A percentile compares a stretch with the other conserved stretches of the same genome.
phyloP scores from a whole-genome alignment of 306 rosid species.

The Vicia sativa region DNA sequence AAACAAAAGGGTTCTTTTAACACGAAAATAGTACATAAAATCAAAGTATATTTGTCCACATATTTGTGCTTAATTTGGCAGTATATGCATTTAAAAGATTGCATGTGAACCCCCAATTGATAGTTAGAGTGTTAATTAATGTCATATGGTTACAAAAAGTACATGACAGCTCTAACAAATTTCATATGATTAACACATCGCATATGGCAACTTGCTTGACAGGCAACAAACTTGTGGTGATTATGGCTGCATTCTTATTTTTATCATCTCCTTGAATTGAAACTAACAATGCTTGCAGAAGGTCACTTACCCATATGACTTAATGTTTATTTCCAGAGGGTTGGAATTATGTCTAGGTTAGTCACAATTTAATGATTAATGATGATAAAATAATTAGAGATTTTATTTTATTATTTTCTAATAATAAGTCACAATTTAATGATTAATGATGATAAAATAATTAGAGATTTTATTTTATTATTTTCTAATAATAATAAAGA shows the following conservation, averaged over 20 bases:
- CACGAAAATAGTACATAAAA: not conserved
- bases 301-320: not conserved
- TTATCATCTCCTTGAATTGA: not conserved
- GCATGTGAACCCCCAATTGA: conserved; percentile 43
- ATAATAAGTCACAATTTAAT: no score
- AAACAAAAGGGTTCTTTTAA: not conserved
- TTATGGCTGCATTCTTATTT: not conserved
- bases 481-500: no score
- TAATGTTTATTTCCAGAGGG: not conserved
- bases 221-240: conserved; percentile 30
- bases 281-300: not conserved
- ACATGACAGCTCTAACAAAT: conserved; percentile 49
- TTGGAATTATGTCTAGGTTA: no score
- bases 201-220: conserved; percentile 54
- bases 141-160: conserved; percentile 31
- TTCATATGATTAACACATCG: conserved; percentile 31
- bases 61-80: conserved; percentile 11
- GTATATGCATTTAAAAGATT: conserved; percentile 38
- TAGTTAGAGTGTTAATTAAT: conserved; percentile 33
- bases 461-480: no score
- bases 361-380: no score
- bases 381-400: no score
- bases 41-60: not conserved
- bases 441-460: no score
- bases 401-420: no score